Evolutionary conservation across 352 stramenopile genomes (phyloP), one percentile per base, ranked within the genome.

Genomic region (Globisporangium yorkense): DNA sequence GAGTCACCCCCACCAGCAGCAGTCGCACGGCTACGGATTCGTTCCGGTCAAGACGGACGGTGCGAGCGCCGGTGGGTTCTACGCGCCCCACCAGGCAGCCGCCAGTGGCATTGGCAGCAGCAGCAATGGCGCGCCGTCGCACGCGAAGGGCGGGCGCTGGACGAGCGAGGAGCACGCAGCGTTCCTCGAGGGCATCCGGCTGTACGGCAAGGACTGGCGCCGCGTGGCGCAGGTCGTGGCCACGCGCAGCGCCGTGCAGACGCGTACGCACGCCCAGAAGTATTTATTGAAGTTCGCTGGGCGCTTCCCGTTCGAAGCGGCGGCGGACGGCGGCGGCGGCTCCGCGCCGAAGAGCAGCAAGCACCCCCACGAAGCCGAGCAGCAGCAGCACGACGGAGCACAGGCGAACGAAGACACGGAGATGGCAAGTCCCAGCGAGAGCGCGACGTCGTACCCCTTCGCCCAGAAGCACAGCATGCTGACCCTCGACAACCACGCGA

Each of bases 281-380:
- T 96, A 96, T 89, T 92, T 96, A 83, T 88, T 93, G 68, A 96
- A 96, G 76, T 91, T 94, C 75, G 80, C 83, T 62, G 83, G 83
- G 46, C 78, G 77, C 21, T 89, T 89, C 58, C 79, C 79, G 3
- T 89, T 92, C 51, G 82, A 92, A n/a, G 50, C 73, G 1, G 67
- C 24, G 12, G 47, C 24, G 24, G 16, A 3, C 12, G 44, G 18
- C 18, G 10, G 24, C 24, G 24, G 24, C 24, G 24, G 1, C 24
- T 27, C 24, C 24, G 24, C 24, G 24, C 24, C 24, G 24, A 27
- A 27, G 24, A 27, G 24, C 24, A 27, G 24, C 24, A 27, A 27
- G 24, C 24, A 27, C 24, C 1, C 51, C 61, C 33, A 37, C 33
- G 9, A 37, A 37, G 33, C 33, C 33, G 9, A 37, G 39, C 63